Evolutionary conservation across 306 rosid genomes (phyloP).

Genomic region (Senna siamea): DNA sequence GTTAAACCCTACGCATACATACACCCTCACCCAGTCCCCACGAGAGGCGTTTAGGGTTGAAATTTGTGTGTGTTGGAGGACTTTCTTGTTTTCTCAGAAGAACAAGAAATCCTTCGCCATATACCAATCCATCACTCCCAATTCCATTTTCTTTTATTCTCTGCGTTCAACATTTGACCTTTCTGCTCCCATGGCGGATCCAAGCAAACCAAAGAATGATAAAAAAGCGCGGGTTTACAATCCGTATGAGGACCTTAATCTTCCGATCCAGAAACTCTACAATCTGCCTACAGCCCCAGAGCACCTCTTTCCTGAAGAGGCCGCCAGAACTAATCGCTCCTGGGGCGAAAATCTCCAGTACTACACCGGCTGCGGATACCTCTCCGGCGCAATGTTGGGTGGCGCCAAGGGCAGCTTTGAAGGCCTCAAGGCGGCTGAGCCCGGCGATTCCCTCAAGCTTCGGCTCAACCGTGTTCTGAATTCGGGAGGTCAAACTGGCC

Average conservation of each 20-base stretch:
- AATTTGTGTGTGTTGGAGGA: not conserved
- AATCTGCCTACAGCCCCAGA: slow-evolving; percentile 71
- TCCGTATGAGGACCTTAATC: slow-evolving; percentile 68
- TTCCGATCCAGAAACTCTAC: slow-evolving; percentile 65
- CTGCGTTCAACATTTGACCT: not conserved
- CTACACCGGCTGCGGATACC: slow-evolving; percentile 69
- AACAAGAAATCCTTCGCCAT: not conserved
- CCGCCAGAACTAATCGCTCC: slow-evolving; percentile 60
- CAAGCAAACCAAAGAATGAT: slow-evolving; percentile 36
- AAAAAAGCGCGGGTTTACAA: slow-evolving; percentile 53
- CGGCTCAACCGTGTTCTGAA: slow-evolving; percentile 69
- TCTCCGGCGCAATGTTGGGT: slow-evolving; percentile 64
- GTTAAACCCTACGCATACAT: slow-evolving; percentile 38
- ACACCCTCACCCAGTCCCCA: no score
- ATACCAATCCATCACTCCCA: not conserved
- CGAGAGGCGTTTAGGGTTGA: no score
- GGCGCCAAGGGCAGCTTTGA: slow-evolving; percentile 50
- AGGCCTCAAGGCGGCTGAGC: slow-evolving; percentile 60
- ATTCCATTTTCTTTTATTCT: not conserved
- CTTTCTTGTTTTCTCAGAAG: not conserved
- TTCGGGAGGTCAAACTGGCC: slow-evolving; percentile 62
- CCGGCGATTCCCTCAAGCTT: slow-evolving; percentile 62
- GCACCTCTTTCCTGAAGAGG: slow-evolving; percentile 65
- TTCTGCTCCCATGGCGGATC: slow-evolving; percentile 57
- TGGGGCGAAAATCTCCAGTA: slow-evolving; percentile 73